Evolutionary conservation across 768 basidiomycete species (phyloP), one percentile per base, ranked within the genome.

Genomic region (Pleurotus djamor): DNA sequence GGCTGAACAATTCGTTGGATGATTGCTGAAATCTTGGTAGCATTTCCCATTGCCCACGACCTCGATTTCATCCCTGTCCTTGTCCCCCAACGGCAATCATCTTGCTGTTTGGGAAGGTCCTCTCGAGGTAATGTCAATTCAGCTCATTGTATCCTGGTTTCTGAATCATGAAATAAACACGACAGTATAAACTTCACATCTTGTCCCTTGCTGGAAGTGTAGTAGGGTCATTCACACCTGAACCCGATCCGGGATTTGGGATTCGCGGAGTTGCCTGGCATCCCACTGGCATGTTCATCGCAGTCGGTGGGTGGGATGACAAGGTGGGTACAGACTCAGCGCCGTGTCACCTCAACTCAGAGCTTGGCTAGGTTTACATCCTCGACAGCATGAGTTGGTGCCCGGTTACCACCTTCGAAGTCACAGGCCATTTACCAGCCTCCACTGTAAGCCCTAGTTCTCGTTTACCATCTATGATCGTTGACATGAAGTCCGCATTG

Each of bases 291-390:
- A 77, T 83, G 66, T 95, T 91, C 68, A 74, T 97, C 7, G 90
- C 88, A 1, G 79, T 95, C 0, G 87, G 85, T 10, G 95, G 95
- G 9, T 95, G 89, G 85, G 94, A 96, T 72, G 93, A 95, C 65
- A 92, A 89, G 74, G 93, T 90, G 57, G 44, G 74, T 63, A 37
- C 28, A 56, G 49, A 35, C 35, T 57, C 38, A 14, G 1, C 21
- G n/a, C 2, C 14, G 41, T 28, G 17, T 28, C 43, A 17, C 10
- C 8, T 14, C 38, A 45, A 10, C 9, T 17, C 6, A 13, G 7
- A 34, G 6, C 47, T 33, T 37, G 13, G n/a, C 17, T 61, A 94
- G 93, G 77, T 94, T 33, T 78, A 92, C 61, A 80, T 94, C 60
- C 76, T 95, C 35, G 89, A 91, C 66, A 83, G 80, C 63, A 69